Evolutionary conservation across 2,329 filamentous ascomycete species (phyloP), one percentile per base, ranked within the genome.

Genomic region (Leptographium galeiforme): DNA sequence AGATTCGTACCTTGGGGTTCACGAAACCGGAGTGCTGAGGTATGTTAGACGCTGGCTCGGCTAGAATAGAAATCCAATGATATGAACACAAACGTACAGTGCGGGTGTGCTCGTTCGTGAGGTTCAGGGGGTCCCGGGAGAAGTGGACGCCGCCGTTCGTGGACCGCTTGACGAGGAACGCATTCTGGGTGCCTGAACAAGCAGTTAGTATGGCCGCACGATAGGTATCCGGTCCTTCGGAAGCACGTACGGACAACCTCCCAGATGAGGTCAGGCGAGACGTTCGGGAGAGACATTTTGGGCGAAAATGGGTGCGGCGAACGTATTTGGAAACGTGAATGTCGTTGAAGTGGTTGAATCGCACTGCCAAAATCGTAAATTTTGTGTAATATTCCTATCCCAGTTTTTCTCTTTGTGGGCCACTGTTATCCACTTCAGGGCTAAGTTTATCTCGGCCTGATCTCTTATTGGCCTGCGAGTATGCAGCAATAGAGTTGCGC

Each of bases 261-360:
- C 91, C 91, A 97, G 79, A 95, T 76, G 66, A 96, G 80, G 76
- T 96, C 90, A 69, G 84, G 74, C 71, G 89, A 94, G 69, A 95
- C 78, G 78, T 89, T 88, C 66, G 82, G 68, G 76, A 81, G 38
- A 45, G 59, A 54, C 59, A 60, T 80, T 72, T 71, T 81, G 77
- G 40, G 46, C 25, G 32, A 41, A 30, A 46, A 44, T 16, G 32
- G n/a, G 30, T 41, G 5, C 39, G 43, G 40, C 44, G 44, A 40
- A 11, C 34, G 33, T 38, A 18, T 4, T 38, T 18, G 39, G n/a
- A 14, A 38, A 14, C 19, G 41, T 13, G 30, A 40, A 16, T 36
- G 47, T 56, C 51, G 47, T 48, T 51, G 53, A 41, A 36, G 47
- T 46, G 40, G 34, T 44, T 45, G 51, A 39, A 18, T 25, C 25